Conservation (phyloP, 2,329 filamentous ascomycete genomes). For the Ophiocordyceps camponoti-leonardi region DNA sequence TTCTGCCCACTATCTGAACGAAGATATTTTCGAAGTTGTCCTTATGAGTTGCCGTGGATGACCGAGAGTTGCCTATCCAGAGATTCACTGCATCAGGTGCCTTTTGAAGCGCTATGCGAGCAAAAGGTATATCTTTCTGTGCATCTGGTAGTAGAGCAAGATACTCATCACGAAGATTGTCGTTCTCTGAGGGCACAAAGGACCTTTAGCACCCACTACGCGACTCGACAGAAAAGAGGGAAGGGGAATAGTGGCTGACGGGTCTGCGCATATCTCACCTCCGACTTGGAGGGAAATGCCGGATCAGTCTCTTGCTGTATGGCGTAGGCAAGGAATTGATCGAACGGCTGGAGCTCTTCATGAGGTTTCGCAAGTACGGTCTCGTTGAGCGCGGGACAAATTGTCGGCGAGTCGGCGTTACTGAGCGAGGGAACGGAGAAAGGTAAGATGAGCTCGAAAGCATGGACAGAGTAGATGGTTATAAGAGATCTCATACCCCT, state of each 20-base stretch:
- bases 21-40: slow-evolving; percentile 81
- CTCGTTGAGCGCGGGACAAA: slow-evolving; percentile 9
- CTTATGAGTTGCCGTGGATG: slow-evolving; percentile 57
- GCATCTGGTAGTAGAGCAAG: slow-evolving; percentile 42
- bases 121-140: slow-evolving; percentile 49
- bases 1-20: slow-evolving; percentile 54
- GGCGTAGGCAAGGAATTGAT: slow-evolving; percentile 43
- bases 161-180: slow-evolving; percentile 66
- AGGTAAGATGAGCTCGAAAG: background rate
- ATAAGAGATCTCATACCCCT: slow-evolving; percentile 24
- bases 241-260: slow-evolving; percentile 26
- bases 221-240: background rate
- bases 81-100: slow-evolving; percentile 63
- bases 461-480: background rate
- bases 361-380: slow-evolving; percentile 53
- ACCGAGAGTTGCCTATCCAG: slow-evolving; percentile 61
- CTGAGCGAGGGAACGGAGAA: slow-evolving; percentile 5
- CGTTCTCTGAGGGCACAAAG: slow-evolving; percentile 40
- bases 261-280: slow-evolving; percentile 59
- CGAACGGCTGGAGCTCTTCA: slow-evolving; percentile 47
- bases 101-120: slow-evolving; percentile 49
- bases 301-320: slow-evolving; percentile 33
- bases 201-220: background rate
- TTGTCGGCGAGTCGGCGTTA: slow-evolving; percentile 19
- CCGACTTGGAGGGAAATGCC: slow-evolving; percentile 13